A percentile compares a stretch with the other conserved stretches of the same genome.
These are phyloP conservation scores for Mrakiaceae sp. DNA, from an alignment of 1,284 basidiomycete species.

Conservation along the genomic window DNA sequence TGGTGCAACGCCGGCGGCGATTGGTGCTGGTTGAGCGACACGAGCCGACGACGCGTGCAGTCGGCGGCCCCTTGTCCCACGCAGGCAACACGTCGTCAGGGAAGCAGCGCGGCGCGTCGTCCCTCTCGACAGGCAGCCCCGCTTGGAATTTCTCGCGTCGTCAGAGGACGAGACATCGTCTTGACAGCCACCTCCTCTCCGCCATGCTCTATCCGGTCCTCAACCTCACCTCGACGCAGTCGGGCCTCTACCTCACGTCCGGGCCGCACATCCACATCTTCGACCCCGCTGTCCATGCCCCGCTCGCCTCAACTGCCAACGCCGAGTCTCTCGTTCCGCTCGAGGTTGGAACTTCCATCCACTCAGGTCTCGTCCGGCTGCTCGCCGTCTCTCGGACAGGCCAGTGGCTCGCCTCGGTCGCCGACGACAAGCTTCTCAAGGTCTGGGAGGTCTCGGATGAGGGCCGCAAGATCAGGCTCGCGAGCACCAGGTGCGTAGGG, in stretches of 20 bases:
- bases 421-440: constrained; percentile 67
- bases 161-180: too few relatives aligned
- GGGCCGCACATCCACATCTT: constrained; percentile 53
- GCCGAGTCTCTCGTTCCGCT: constrained; percentile 4
- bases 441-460: constrained; percentile 51
- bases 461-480: constrained; percentile 37
- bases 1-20: too few relatives aligned
- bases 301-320: constrained; percentile 17
- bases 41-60: too few relatives aligned
- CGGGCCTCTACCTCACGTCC: constrained; percentile 45
- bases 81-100: too few relatives aligned
- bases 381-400: constrained; percentile 44
- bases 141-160: too few relatives aligned
- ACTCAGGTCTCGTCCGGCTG: constrained; percentile 48
- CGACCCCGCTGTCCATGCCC: constrained; percentile 29
- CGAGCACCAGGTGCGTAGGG: constrained; percentile 49
- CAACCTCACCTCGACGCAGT: constrained; percentile 24
- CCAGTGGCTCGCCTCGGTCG: constrained; percentile 49
- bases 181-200: not conserved
- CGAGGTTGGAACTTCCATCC: constrained; percentile 22
- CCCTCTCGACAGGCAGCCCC: too few relatives aligned
- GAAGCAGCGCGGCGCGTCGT: too few relatives aligned
- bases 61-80: too few relatives aligned
- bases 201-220: constrained; percentile 20
- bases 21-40: too few relatives aligned